Base-by-base conservation (phyloP, 768 basidiomycete genomes). In the Tricholomella constricta region DNA sequence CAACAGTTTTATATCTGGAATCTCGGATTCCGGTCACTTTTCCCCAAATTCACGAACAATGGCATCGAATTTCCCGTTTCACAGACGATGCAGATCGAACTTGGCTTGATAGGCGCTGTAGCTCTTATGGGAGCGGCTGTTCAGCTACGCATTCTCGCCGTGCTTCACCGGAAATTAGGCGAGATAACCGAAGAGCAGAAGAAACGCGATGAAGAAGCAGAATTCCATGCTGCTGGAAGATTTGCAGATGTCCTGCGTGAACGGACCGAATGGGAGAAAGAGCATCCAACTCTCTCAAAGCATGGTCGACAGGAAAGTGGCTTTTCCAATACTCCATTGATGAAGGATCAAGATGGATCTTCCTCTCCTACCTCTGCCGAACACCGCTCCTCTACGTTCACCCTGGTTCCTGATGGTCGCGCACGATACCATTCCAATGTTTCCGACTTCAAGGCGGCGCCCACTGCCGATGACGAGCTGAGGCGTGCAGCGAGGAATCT, bases 1-100 rank as follows among this genome's bases (percentile, higher is more conserved):
- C 9, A 4, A 14, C 22, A 96, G 91, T 97, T 97, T 72, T 98
- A 97, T 71, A 76, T 97, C 45, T 97, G 90, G 86, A 98, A 97
- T 67, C 75, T 98, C 46, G 96, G 96, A 35, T 97, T 94, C 72
- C 78, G 74, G 2, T 62, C 73, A 4, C 71, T 98, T 25, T 98
- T 94, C 69, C 85, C 89, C 9, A 90, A 89, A 61, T 94, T 85
- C 60, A 72, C 78, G 19, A 70, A 74, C 47, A 79, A 84, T 61
- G 76, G 80, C 54, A 89, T 90, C 52, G 72, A 80, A 45, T 95
- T 90, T 65, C 92, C 94, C 26, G 84, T 95, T 47, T 81, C 89
- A 4, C 93, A 94, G 65, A 86, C 86, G 7, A 96, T 95, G 92
- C 80, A 91, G 65, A 94, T 98, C 53, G 95, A 97, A 65, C 79